Conservation (phyloP, 2,329 filamentous ascomycete genomes). For the Trichophyton verrucosum region DNA sequence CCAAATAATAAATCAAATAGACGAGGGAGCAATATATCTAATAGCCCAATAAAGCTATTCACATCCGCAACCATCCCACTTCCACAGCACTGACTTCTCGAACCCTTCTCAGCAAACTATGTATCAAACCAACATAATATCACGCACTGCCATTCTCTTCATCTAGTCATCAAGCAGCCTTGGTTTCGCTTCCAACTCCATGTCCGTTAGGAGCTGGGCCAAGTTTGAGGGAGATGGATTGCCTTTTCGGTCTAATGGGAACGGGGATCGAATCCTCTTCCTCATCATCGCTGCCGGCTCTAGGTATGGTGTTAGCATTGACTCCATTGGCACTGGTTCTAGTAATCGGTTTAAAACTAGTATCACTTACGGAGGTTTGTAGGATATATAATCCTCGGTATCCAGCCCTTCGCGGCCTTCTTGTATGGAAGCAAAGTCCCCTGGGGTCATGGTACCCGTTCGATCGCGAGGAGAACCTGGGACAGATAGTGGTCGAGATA, state of each 20-base stretch:
- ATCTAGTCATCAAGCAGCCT: background rate
- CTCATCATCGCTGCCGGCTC: slow-evolving; percentile 69
- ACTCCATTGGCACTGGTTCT: background rate
- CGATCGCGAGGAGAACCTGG: slow-evolving; percentile 85
- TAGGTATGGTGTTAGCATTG: slow-evolving; percentile 21
- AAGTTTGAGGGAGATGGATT: slow-evolving; percentile 22
- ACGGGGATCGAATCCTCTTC: slow-evolving; percentile 66
- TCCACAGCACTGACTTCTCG: background rate
- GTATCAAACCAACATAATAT: background rate
- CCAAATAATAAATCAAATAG: background rate
- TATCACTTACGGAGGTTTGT: slow-evolving; percentile 84
- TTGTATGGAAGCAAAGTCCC: slow-evolving; percentile 91
- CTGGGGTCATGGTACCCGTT: slow-evolving; percentile 96
- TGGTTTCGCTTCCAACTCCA: background rate
- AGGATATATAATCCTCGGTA: slow-evolving; percentile 95
- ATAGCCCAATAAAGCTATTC: background rate
- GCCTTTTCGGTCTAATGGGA: slow-evolving; percentile 44
- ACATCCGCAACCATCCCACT: background rate
- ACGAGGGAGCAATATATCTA: background rate
- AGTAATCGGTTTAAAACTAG: too few relatives aligned
- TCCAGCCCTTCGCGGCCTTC: slow-evolving; percentile 84
- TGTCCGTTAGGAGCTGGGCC: slow-evolving; percentile 4
- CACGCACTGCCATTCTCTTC: background rate
- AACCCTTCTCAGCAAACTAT: background rate
- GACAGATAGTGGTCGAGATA: slow-evolving; percentile 84